Evolutionary conservation across 1,139 yeast species (phyloP), one percentile per base, ranked within the genome.

Genomic region (Citeromyces hawaiiensis): DNA sequence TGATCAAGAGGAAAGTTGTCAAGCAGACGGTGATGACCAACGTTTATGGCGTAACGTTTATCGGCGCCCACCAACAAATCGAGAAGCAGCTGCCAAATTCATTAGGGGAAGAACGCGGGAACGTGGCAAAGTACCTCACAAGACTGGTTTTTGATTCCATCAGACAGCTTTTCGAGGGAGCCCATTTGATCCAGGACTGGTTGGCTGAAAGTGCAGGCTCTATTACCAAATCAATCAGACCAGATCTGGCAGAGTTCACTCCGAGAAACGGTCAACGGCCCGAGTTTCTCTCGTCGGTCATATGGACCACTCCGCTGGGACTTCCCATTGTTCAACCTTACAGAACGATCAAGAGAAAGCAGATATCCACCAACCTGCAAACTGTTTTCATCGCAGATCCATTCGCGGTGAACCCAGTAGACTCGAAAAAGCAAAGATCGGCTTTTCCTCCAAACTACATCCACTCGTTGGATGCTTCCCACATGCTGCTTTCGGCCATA

Each of bases 21-120:
- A 91, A 91, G 57, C 97, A 91, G 59, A 86, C 98, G 0, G 98
- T 91, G 25, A 91, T 91, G 99, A 91, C 99, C 1, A 88, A 87
- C 52, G 99, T 91, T 36, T 91, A 93, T 55, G 99, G 99, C 50
- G 99, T 91, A 10, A 91, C 99, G 0, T 86, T 74, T 56, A 73
- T 86, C 45, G 99, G 99, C 15, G 98, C 97, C 0, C 73, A 86
- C 21, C 80, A 78, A 4, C 99, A 91, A 62, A 86, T 91, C 51
- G 71, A 70, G 43, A 81, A 77, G 49, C 85, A 82, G 55, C 64
- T 61, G 51, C 63, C 59, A 47, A 72, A 55, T 55, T 61, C 56
- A 45, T 66, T 47, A 48, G 52, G 48, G 52, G 67, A 56, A 49
- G 69, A 57, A 25, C 56, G 52, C 33, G 48, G 51, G 33, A 57